A percentile compares a stretch with the other conserved stretches of the same genome.
These are phyloP conservation scores for Lagerstroemia speciosa DNA, from an alignment of 345 rosid species.

Conservation along the genomic window DNA sequence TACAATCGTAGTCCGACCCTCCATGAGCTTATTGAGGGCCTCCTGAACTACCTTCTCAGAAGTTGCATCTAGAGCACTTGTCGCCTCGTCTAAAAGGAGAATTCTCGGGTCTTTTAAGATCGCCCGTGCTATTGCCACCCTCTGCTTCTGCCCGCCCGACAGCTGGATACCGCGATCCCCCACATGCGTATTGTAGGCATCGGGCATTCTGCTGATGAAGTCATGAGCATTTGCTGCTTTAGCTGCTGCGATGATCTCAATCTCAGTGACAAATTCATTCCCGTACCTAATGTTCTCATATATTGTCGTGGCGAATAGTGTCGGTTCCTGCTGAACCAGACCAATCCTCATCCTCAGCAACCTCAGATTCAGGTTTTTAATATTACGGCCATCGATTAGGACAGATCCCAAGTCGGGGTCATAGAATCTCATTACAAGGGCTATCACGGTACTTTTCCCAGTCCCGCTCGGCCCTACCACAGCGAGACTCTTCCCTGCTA, in stretches of 20 bases:
- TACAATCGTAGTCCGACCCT: conserved; percentile 59
- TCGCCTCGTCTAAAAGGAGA: conserved; percentile 79
- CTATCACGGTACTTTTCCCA: conserved; percentile 72
- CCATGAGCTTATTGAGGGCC: conserved; percentile 66
- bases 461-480: conserved; percentile 79
- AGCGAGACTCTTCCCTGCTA: conserved; percentile 60
- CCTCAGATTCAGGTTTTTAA: conserved; percentile 51
- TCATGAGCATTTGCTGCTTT: conserved; percentile 74
- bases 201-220: conserved; percentile 65
- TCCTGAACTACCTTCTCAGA: conserved; percentile 74
- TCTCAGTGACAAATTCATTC: conserved; percentile 51
- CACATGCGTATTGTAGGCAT: conserved; percentile 64
- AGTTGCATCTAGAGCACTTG: conserved; percentile 64
- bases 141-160: conserved; percentile 87
- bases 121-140: conserved; percentile 80
- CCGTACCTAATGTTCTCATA: conserved; percentile 74
- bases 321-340: conserved; percentile 81
- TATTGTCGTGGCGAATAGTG: conserved; percentile 60
- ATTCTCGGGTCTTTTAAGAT: conserved; percentile 62
- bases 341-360: conserved; percentile 52
- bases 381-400: conserved; percentile 50
- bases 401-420: conserved; percentile 49
- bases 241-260: conserved; percentile 59
- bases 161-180: conserved; percentile 73
- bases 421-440: conserved; percentile 62